Evolutionary conservation across 768 basidiomycete genomes (phyloP).

Genomic region (Boletus coccyginus): DNA sequence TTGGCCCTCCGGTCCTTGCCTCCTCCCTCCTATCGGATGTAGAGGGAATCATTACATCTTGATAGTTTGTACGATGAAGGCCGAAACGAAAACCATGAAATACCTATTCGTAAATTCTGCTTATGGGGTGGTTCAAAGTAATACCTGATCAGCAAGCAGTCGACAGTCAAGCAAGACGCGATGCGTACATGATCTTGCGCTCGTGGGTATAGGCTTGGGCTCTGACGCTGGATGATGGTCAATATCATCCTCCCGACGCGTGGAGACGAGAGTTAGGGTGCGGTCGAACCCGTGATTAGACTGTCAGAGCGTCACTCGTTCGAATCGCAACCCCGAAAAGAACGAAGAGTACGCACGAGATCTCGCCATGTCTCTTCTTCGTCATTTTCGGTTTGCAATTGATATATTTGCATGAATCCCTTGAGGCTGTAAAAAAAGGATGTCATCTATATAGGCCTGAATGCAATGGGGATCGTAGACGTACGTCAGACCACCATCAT

Average conservation of each 20-base stretch:
- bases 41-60: constrained; percentile 14
- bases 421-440: constrained; percentile 49
- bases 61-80: constrained; percentile 11
- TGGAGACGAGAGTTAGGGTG: constrained; percentile 54
- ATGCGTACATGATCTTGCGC: constrained; percentile 18
- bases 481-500: constrained; percentile 70
- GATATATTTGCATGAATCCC: constrained; percentile 81
- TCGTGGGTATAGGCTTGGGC: constrained; percentile 11
- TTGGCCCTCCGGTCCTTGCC: constrained; percentile 5
- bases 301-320: constrained; percentile 34
- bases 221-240: constrained; percentile 14
- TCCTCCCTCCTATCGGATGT: not conserved
- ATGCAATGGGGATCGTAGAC: constrained; percentile 24
- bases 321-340: not conserved
- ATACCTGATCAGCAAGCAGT: not conserved
- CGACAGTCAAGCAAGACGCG: not conserved
- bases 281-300: constrained; percentile 77
- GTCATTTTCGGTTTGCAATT: constrained; percentile 81
- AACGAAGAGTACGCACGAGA: constrained; percentile 46
- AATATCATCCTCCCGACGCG: constrained; percentile 51
- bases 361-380: constrained; percentile 85
- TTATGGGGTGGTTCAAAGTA: not conserved
- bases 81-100: not conserved
- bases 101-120: constrained; percentile 18
- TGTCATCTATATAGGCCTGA: not conserved